Conservation (phyloP, 2,329 filamentous ascomycete genomes). For the Diaporthe aspalathi region DNA sequence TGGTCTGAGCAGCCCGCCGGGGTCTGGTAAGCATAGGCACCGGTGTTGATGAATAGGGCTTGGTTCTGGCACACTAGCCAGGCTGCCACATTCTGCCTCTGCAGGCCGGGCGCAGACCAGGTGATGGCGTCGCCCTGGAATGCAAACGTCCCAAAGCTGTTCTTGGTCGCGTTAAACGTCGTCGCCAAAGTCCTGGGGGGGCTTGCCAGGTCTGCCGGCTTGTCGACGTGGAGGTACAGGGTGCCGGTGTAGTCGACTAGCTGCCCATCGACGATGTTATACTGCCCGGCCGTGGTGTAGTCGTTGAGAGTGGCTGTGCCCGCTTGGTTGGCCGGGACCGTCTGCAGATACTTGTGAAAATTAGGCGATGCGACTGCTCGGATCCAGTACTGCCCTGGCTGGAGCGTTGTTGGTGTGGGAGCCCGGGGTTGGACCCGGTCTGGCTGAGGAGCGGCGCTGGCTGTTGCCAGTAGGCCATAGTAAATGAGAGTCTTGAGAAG, state of each 20-base stretch:
- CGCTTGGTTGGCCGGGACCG: conserved; percentile 54
- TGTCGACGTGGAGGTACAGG: conserved; percentile 61
- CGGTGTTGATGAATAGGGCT: conserved; percentile 67
- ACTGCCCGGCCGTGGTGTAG: conserved; percentile 67
- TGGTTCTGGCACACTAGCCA: conserved; percentile 69
- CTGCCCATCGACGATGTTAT: conserved; percentile 66
- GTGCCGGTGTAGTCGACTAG: conserved; percentile 57
- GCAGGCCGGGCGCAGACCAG: conserved; percentile 61
- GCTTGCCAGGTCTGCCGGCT: conserved; percentile 53
- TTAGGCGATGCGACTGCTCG: conserved; percentile 68
- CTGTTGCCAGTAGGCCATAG: conserved; percentile 9
- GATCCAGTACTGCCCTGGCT: conserved; percentile 66
- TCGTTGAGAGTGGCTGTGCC: conserved; percentile 63
- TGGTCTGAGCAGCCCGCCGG: conserved; percentile 68
- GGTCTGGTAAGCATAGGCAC: conserved; percentile 68
- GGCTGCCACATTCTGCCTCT: conserved; percentile 65
- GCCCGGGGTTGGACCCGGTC: conserved; percentile 15
- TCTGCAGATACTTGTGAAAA: conserved; percentile 67
- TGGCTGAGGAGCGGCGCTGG: conserved; percentile 9
- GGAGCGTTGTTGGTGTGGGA: conserved; percentile 54
- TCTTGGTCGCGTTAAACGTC: conserved; percentile 62
- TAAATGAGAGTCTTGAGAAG: not conserved
- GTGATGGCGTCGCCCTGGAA: conserved; percentile 69
- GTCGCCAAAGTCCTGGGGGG: conserved; percentile 62
- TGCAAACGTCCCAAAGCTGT: conserved; percentile 66